A percentile compares a stretch with the other conserved stretches of the same genome.
phyloP scores from a whole-genome alignment of 2,329 filamentous ascomycete species.

The Colletotrichum sp. region DNA sequence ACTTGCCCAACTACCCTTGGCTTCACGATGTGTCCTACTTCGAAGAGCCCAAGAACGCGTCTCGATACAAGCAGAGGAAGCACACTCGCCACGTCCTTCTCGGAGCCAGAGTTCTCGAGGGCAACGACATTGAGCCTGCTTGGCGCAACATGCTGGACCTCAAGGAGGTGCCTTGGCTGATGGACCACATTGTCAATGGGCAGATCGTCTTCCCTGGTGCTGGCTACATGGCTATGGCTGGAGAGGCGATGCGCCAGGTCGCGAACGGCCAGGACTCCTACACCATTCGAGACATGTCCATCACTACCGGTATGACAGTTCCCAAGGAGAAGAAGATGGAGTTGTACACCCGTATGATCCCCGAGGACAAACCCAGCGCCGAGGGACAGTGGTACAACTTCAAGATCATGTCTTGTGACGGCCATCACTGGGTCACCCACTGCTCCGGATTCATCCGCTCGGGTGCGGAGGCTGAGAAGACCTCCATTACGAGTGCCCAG shows the following conservation, averaged over 20 bases:
- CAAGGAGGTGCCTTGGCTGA: slow-evolving; percentile 9
- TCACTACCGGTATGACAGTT: slow-evolving; percentile 32
- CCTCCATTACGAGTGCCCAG: not conserved
- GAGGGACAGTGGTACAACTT: slow-evolving; percentile 35
- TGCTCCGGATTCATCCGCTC: slow-evolving; percentile 21
- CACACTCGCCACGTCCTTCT: not conserved
- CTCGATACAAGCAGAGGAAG: not conserved
- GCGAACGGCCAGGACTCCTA: slow-evolving; percentile 22
- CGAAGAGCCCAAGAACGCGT: not conserved
- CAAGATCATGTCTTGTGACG: slow-evolving; percentile 33
- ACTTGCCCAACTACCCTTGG: slow-evolving; percentile 10
- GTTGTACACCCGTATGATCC: slow-evolving; percentile 34
- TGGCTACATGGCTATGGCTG: slow-evolving; percentile 5
- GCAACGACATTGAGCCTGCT: slow-evolving; percentile 2
- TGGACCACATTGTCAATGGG: slow-evolving; percentile 9
- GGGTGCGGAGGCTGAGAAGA: not conserved
- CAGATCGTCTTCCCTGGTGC: slow-evolving; percentile 8
- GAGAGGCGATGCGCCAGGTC: slow-evolving; percentile 2
- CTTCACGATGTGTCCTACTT: not conserved
- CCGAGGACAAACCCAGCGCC: not conserved
- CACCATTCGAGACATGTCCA: slow-evolving; percentile 32
- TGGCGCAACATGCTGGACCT: slow-evolving; percentile 14
- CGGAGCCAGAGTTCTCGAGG: not conserved
- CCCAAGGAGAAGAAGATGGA: slow-evolving; percentile 31
- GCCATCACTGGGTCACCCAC: slow-evolving; percentile 31